Evolutionary conservation across 495 filamentous ascomycete species (phyloP), one percentile per base, ranked within the genome.

Genomic region (Glonium stellatum): DNA sequence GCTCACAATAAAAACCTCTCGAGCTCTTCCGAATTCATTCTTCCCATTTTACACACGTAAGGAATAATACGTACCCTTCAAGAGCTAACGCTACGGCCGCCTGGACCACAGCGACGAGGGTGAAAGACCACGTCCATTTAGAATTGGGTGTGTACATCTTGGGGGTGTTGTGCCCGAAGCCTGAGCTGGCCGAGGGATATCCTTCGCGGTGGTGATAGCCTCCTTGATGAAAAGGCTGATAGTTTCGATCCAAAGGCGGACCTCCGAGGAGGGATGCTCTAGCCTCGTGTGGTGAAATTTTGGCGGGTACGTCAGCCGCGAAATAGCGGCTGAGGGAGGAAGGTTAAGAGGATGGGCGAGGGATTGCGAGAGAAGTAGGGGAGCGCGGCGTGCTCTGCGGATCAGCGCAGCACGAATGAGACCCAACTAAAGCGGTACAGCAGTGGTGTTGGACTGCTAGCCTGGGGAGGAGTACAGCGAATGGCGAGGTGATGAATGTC

Each of bases 121-220:
- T 79, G 70, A 97, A 97, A 57, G 83, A 74, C 84, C 90, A 93
- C 2, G 90, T 90, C 95, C 95, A 98, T 66, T 77, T 77, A 4
- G 89, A 86, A 67, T 83, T 87, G 54, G 92, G 84, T 64, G 84
- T 77, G 65, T 90, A 90, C 78, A 86, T 84, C 65, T 71, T 79
- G 62, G 47, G 66, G 42, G 42, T 51, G 52, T 35, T 42, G 1
- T 22, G 18, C 13, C 57, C 22, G 50, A 57, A 21, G 63, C 34
- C 62, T 22, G 66, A 23, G 48, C 55, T 53, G 54, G 67, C 58
- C 12, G 69, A 64, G 48, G 75, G 63, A 66, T 82, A 79, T 11
- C 80, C 80, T 74, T 86, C 78, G 60, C 82, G 75, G 42, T 77
- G 70, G 64, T 79, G 79, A 68, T 81, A 84, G 22, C 81, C 80